Evolutionary conservation across 306 rosid genomes (phyloP).

Genomic region (Begonia fuchsioides): DNA sequence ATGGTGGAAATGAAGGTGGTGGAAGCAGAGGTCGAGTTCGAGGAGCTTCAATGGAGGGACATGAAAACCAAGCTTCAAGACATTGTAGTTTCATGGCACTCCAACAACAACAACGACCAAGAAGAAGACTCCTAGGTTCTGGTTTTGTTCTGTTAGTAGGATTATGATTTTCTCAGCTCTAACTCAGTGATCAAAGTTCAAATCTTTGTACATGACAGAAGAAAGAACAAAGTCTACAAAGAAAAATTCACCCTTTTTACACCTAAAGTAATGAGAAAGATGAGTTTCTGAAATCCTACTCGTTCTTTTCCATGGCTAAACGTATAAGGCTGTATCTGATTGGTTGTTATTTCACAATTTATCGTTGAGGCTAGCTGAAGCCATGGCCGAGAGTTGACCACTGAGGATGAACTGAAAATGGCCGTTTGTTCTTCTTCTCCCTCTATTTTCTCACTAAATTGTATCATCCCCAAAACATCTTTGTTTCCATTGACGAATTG

Average conservation of each 20-base stretch:
- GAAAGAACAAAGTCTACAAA: too few species aligned
- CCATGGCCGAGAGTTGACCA: slow-evolving; percentile 7
- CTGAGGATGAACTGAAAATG: slow-evolving; percentile 22
- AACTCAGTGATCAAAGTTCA: too few species aligned
- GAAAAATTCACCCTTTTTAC: too few species aligned
- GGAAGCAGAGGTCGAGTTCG: slow-evolving; percentile 47
- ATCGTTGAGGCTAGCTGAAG: slow-evolving; percentile 13
- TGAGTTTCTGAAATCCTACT: too few species aligned
- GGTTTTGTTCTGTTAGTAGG: too few species aligned
- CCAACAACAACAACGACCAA: background rate
- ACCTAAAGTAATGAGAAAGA: too few species aligned
- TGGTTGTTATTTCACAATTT: background rate
- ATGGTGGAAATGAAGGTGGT: slow-evolving; percentile 40
- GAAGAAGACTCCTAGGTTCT: too few species aligned
- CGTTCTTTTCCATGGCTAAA: too few species aligned
- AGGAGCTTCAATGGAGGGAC: slow-evolving; percentile 39
- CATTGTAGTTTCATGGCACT: slow-evolving; percentile 44
- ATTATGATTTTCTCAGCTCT: too few species aligned
- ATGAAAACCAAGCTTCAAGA: slow-evolving; percentile 34
- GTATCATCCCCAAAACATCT: slow-evolving; percentile 22
- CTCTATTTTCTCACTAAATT: slow-evolving; percentile 23
- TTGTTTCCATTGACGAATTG: slow-evolving; percentile 8
- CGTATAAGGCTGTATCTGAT: too few species aligned
- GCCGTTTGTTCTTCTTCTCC: slow-evolving; percentile 41
- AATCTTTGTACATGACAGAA: too few species aligned